Evolutionary conservation across 192 early-diverging fungal species (phyloP), one percentile per base, ranked within the genome.

Genomic region (Obelidium mucronatum): DNA sequence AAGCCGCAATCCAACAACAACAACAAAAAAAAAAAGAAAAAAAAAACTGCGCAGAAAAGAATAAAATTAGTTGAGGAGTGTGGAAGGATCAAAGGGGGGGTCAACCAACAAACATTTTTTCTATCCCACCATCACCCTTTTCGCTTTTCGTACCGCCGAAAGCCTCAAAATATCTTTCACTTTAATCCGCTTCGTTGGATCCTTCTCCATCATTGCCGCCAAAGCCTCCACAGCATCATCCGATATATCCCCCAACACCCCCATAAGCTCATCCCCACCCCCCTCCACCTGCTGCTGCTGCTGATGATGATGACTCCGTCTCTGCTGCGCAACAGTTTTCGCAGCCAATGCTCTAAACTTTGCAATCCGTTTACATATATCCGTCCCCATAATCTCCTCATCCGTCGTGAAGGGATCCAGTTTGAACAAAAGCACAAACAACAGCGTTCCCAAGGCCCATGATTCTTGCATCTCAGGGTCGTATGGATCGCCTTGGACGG

Each of bases 401-500:
- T 89, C 85, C 37, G 68, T 73, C 3, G 80, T 81, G 63, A 87
- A 89, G 13, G 87, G 87, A 67, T 89, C 87, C 68, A 85, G 77
- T 51, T 85, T 85, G 81, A 89, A 87, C 2, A 89, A 79, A 3
- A 87, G 69, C 13, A 89, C 82, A 69, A 83, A 89, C 40, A 89
- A 78, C 11, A 89, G 82, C 13, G 85, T 87, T 15, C 87, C 87
- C 19, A 89, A 81, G 13, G 83, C 80, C 87, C 87, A 89, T 1
- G 87, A 81, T 74, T 89, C 87, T 67, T 89, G 87, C 19, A 78
- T 52, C 42, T 80, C 83, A 6, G 80, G 82, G 37, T 74, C 44
- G 59, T 89, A 87, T 24, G 74, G 34, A 11, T 83, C 64, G 2
- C 82, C 78, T 2, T 37, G 65, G 33, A 84, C 37, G 3, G 85